Base-by-base conservation (phyloP, 2,329 filamentous ascomycete species). In the Mariannaea elegans region DNA sequence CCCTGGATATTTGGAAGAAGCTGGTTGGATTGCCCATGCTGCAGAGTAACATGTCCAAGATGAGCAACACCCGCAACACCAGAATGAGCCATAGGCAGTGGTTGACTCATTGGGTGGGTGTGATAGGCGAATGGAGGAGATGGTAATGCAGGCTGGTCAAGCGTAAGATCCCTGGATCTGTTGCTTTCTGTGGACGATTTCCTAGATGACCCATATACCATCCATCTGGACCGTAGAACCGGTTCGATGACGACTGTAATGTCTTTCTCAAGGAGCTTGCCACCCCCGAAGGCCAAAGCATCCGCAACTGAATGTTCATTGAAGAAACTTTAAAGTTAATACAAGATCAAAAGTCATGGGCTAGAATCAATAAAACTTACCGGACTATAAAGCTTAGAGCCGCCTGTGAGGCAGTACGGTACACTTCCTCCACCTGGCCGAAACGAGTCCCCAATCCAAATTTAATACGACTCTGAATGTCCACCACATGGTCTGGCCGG, bases 141-240 rank as follows among this genome's bases (percentile, higher is more conserved):
- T 32, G 50, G 39, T 10, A 36, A 21, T 24, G 10, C 31, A 41
- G 24, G n/a, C 10, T 56, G 56, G n/a, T 56, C 52, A 14, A 38
- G 18, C 1, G 34, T 21, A 38, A 44, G 19, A 16, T 44, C 56
- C 2, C 52, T 58, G 7, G 34, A 51, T 14, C 56, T 48, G 12
- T 53, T 48, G 16, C 56, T 44, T 7, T 56, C 45, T 18, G 44
- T 23, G 9, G 39, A 24, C 4, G 46, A 6, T 7, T 45, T 41
- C 41, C 48, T 50, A 12, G 23, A 23, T 7, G 19, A 23, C 1
- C 49, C 44, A 9, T 57, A 41, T 10, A 47, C 38, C 24, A 56
- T 56, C 75, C 75, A 77, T 57, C 75, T 77, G 2, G 74, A 76
- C 23, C 72, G 65, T 45, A 71, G 41, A 6, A 68, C 64, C 3